These are phyloP conservation scores for Peltaster fructicola DNA, from an alignment of 2,329 filamentous ascomycete genomes.

Conservation along the genomic window DNA sequence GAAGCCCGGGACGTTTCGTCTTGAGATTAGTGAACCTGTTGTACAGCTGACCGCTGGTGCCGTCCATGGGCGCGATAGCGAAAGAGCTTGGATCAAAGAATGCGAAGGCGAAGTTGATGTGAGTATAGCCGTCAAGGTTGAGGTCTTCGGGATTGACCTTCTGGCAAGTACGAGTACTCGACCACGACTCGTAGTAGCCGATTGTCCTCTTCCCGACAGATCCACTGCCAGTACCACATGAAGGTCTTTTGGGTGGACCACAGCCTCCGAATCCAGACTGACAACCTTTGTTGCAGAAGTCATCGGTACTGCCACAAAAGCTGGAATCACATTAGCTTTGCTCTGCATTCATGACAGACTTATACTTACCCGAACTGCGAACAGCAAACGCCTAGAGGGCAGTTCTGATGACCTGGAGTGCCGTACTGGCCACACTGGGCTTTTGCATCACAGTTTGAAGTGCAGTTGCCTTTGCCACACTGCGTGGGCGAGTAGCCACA, in stretches of 20 bases:
- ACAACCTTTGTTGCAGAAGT: conserved; percentile 7
- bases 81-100: conserved; percentile 17
- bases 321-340: conserved; percentile 5
- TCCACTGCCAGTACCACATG: neutral
- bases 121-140: conserved; percentile 4
- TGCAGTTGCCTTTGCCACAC: conserved; percentile 5
- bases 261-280: conserved; percentile 4
- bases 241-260: neutral
- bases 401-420: conserved; percentile 4
- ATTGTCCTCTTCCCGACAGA: conserved; percentile 3
- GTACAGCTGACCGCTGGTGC: conserved; percentile 5
- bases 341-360: too few relatives aligned
- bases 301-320: conserved; percentile 6
- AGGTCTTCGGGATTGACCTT: conserved; percentile 3
- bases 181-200: conserved; percentile 10
- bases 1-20: conserved; percentile 2
- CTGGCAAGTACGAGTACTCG: conserved; percentile 4
- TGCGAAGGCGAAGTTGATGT: conserved; percentile 16
- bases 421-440: conserved; percentile 7
- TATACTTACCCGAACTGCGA: too few relatives aligned
- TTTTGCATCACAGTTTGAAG: conserved; percentile 6
- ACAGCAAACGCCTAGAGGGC: conserved; percentile 11
- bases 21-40: conserved; percentile 4
- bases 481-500: conserved; percentile 3
- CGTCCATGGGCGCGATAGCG: conserved; percentile 16